Evolutionary conservation across 2,329 filamentous ascomycete genomes (phyloP), one percentile per base, ranked within the genome.

Genomic region (Aspergillus calidoustus): DNA sequence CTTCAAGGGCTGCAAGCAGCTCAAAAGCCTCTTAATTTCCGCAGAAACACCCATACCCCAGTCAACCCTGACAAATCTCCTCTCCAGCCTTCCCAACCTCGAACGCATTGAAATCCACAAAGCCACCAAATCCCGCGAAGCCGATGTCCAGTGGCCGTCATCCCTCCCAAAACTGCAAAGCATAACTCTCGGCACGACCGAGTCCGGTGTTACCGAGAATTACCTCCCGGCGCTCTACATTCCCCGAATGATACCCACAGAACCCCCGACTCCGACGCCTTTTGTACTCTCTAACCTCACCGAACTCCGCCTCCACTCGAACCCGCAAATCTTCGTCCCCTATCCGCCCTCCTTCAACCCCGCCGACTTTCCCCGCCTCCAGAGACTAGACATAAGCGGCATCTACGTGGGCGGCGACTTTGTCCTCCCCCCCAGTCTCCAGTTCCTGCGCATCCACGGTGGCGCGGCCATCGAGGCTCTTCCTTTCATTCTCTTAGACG

Each of bases 161-260:
- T 54, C 51, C 28, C 68, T 77, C 7, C 72, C 74, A 8, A 75
- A 73, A 25, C 48, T 78, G 15, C 72, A 68, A 49, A 72, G 70
- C 57, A 69, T 77, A 19, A 69, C 67, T 8, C 51, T 69, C 58
- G 43, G 66, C 47, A 64, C 71, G 30, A 55, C 54, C 46, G 63
- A 68, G 63, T 22, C 60, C 7, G 30, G 60, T 3, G 19, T 61
- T 22, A 17, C 67, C 41, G 47, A 57, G 5, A 54, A 62, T 55
- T 60, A 61, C 53, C 51, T 64, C 49, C 49, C 65, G 63, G 59
- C 68, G 48, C 56, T 66, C 59, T 59, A 64, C 61, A 46, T 71
- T 22, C 68, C 72, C 15, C 64, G 7, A 15, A 23, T 57, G 34
- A 22, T 49, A 50, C 54, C 58, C n/a, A 57, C 11, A 22, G 53